A percentile compares a stretch with the other conserved stretches of the same genome.
These are phyloP conservation scores for Gomphus sp. DNA, from an alignment of 1,284 basidiomycete genomes.

Conservation along the genomic window DNA sequence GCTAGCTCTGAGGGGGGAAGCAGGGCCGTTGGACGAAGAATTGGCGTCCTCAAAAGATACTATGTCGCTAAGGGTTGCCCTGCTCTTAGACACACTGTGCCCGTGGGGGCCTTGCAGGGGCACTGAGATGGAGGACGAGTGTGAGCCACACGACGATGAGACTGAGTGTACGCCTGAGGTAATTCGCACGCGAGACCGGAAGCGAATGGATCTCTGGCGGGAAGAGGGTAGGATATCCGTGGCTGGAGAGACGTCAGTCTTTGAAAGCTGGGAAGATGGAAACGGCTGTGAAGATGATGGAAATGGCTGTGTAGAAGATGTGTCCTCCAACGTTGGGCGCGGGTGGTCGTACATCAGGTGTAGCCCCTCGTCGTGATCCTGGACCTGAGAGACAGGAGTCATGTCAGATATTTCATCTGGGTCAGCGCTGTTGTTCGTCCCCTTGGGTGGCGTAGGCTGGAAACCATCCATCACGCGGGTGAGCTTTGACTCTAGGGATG, in stretches of 20 bases:
- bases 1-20: background rate
- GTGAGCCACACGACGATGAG: conserved; percentile 13
- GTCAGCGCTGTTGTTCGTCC: background rate
- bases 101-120: conserved; percentile 12
- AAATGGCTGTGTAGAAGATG: background rate
- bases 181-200: conserved; percentile 17
- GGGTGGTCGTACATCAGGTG: conserved; percentile 6
- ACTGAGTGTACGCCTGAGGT: conserved; percentile 12
- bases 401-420: background rate
- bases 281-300: background rate
- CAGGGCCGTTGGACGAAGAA: background rate
- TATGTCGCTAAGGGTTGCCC: background rate
- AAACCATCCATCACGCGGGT: background rate
- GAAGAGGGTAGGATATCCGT: background rate
- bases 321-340: background rate
- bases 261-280: background rate
- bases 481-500: conserved; percentile 5
- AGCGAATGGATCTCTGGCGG: conserved; percentile 13
- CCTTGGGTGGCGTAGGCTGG: background rate
- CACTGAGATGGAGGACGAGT: conserved; percentile 16
- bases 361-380: conserved; percentile 1
- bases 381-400: no score
- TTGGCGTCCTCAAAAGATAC: background rate
- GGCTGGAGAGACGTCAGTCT: background rate
- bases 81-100: background rate